Base-by-base conservation (phyloP, 1,139 yeast species). In the Saccharomyces hybrid region DNA sequence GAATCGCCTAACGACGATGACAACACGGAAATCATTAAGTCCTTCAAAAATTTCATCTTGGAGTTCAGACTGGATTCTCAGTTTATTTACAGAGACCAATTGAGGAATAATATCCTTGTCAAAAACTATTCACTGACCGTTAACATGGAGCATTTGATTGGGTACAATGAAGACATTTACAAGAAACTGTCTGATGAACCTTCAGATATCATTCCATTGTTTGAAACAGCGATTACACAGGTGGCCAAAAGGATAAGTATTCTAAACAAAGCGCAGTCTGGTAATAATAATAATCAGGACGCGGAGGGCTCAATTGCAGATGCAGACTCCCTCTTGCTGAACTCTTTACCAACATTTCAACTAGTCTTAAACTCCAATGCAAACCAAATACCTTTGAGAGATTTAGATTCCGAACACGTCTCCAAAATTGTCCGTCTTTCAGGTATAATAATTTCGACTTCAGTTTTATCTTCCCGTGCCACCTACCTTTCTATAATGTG, bases 371-470 rank as follows among this genome's bases (percentile, higher is more conserved):
- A 78, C 60, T 86, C 96, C 7, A 82, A 83, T 56, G 86, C 96
- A 6, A 81, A 83, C 58, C 82, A 83, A 56, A 78, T 86, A 2
- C 78, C 95, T 0, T 82, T 95, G 57, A 80, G 99, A 65, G 83
- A 89, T 58, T 77, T 95, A 59, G 95, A 87, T 67, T 87, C 97
- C 1, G 88, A 86, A 51, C 89, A 88, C 68, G 91, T 95, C 59
- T 83, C 97, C 38, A 88, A 88, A 71, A 84, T 95, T 57, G 95
- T 95, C 41, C 79, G 97, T 56, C 83, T 95, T 41, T 88, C 96
- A 46, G 99, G 99, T 48, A 95, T 95, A 61, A 81, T 95, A 62
- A 93, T 95, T 56, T 87, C 95, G 44, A 88, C 98, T 0, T 88
- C 97, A 1, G 93, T 95, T 21, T 77, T 93, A 56, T 79, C 88